Conservation (phyloP, 1,139 yeast genomes). For the Geotrichum bryndzae region DNA sequence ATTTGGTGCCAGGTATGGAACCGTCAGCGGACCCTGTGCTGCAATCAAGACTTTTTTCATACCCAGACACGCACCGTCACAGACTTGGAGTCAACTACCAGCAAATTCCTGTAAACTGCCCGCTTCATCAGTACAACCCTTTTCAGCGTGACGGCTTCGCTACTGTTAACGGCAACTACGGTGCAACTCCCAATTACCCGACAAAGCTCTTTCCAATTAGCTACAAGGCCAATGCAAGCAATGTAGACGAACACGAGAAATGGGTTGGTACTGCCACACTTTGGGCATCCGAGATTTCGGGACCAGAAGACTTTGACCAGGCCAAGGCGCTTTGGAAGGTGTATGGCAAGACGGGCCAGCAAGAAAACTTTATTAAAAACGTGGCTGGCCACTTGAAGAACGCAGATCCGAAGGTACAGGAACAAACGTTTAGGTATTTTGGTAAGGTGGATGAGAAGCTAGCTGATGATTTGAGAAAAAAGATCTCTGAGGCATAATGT, state of each 20-base stretch:
- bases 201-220: constrained; percentile 44
- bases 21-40: constrained; percentile 83
- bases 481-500: not conserved
- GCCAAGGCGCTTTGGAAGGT: constrained; percentile 69
- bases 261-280: constrained; percentile 87
- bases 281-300: constrained; percentile 55
- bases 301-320: constrained; percentile 51
- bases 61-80: constrained; percentile 74
- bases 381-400: constrained; percentile 65
- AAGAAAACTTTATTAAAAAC: constrained; percentile 76
- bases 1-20: constrained; percentile 78
- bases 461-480: constrained; percentile 51
- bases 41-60: constrained; percentile 78
- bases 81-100: constrained; percentile 65
- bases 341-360: constrained; percentile 60
- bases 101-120: constrained; percentile 69
- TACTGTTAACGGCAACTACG: constrained; percentile 73
- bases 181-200: constrained; percentile 65
- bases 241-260: constrained; percentile 65
- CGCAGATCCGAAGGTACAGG: constrained; percentile 74
- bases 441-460: constrained; percentile 63
- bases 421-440: constrained; percentile 72
- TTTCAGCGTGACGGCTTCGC: constrained; percentile 79
- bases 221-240: constrained; percentile 37
- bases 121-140: constrained; percentile 34